Evolutionary conservation across 2,329 filamentous ascomycete genomes (phyloP).

Genomic region (Aspergillus quadricinctus): DNA sequence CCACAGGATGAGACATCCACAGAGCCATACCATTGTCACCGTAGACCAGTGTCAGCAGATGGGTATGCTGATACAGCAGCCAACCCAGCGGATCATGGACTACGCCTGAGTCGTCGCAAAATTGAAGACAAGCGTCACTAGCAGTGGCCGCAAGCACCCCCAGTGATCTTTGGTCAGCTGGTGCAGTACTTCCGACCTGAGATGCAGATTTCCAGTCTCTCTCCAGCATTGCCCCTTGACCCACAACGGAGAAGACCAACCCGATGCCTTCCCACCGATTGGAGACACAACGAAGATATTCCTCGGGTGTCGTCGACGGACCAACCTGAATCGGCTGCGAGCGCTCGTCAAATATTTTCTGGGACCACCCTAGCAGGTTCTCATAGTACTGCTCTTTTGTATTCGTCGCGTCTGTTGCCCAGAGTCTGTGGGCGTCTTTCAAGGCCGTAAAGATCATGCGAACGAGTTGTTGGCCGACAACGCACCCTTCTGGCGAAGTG

Average conservation of each 20-base stretch:
- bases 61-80: constrained; percentile 22
- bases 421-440: constrained; percentile 14
- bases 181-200: constrained; percentile 2
- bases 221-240: constrained; percentile 10
- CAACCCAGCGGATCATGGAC: constrained; percentile 24
- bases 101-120: constrained; percentile 20
- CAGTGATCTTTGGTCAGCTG: constrained; percentile 9
- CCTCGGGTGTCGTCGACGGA: constrained; percentile 15
- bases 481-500: constrained; percentile 17
- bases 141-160: constrained; percentile 13
- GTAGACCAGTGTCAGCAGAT: constrained; percentile 20
- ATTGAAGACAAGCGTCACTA: constrained; percentile 27
- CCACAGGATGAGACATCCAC: background rate
- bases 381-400: constrained; percentile 6
- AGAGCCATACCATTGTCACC: constrained; percentile 17
- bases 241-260: constrained; percentile 17
- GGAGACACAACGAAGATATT: constrained; percentile 13
- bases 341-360: constrained; percentile 17
- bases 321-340: constrained; percentile 10
- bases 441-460: constrained; percentile 14
- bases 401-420: constrained; percentile 4
- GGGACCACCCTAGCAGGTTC: constrained; percentile 11
- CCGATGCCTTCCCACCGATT: constrained; percentile 23
- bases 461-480: constrained; percentile 16
- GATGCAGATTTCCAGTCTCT: constrained; percentile 4